Evolutionary conservation across 768 basidiomycete species (phyloP), one percentile per base, ranked within the genome.

Genomic region (Leucocoprinus sp.): DNA sequence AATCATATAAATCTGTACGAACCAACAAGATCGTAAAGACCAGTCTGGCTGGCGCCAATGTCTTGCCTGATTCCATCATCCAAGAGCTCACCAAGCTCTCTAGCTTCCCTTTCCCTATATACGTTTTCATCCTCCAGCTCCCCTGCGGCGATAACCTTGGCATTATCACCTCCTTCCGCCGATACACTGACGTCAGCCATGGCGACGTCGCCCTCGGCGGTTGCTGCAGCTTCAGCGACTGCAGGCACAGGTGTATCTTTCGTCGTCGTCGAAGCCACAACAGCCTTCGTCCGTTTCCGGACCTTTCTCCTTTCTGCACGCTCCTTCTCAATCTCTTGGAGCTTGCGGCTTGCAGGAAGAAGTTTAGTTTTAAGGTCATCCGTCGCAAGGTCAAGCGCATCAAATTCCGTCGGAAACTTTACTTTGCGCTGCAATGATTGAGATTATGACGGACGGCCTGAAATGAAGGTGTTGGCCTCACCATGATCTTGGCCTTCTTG

Each of bases 401-500:
- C 93, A 45, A 91, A 82, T 53, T 95, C 91, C 34, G 80, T 72
- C 1, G 87, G 82, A 63, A 97, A 97, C 64, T 92, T 96, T 50
- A 99, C 93, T 71, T 83, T 86, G 37, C 85, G 78, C 87, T 89
- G 55, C 33, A 43, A 38, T 39, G 37, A 27, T 9, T 14, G 24
- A 5, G 18, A 28, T 26, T 26, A 41, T 31, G 31, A 28, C 12
- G 9, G 6, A 7, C 3, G 31, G n/a, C 9, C 6, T 15, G 12
- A 15, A 28, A n/a, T 17, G 11, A 5, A 23, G 7, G 23, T 23
- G 11, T 23, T 39, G 15, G 24, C 42, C 11, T 21, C 12, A 86
- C 86, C 95, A 99, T 92, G 60, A 98, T 95, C 67, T 99, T 98
- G 1, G 95, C 82, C 59, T 98, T 98, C 69, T 84, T 91, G 42